Percentiles rank a stretch among this genome's conserved stretches.
phyloP scores from a whole-genome alignment of 2,329 filamentous ascomycete species.

The Colletotrichum sp. region DNA sequence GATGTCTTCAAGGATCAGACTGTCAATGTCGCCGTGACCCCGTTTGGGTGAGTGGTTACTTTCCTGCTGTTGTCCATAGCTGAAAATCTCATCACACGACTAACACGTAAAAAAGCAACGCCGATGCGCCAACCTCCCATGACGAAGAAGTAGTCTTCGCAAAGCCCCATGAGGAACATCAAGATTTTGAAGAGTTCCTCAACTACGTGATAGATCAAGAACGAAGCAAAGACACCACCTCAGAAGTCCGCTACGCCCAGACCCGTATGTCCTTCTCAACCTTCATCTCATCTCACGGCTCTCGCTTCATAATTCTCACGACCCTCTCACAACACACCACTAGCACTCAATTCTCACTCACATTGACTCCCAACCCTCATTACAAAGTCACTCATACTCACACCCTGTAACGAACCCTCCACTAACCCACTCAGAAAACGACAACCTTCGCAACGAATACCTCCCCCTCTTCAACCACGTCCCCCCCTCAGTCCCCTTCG shows the following conservation, averaged over 20 bases:
- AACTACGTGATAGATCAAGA: slow-evolving; percentile 55
- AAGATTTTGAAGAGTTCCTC: slow-evolving; percentile 68
- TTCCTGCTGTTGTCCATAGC: background rate
- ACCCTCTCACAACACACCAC: background rate
- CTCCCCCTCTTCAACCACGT: slow-evolving; percentile 65
- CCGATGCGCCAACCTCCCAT: slow-evolving; percentile 56
- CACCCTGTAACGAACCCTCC: background rate
- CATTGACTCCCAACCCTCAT: background rate
- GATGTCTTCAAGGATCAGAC: slow-evolving; percentile 56
- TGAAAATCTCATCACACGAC: background rate
- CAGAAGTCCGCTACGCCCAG: slow-evolving; percentile 74
- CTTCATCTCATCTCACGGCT: background rate
- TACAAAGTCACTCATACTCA: background rate
- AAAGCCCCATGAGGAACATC: slow-evolving; percentile 73
- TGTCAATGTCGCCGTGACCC: slow-evolving; percentile 82
- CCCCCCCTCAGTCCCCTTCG: slow-evolving; percentile 71
- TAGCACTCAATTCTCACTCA: background rate
- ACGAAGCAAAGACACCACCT: slow-evolving; percentile 24
- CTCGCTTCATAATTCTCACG: background rate
- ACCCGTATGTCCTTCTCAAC: slow-evolving; percentile 56
- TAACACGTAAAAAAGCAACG: slow-evolving; percentile 37
- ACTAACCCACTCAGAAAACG: slow-evolving; percentile 63
- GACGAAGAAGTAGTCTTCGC: slow-evolving; percentile 59
- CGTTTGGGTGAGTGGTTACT: slow-evolving; percentile 59
- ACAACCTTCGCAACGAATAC: slow-evolving; percentile 81